Conservation (phyloP, 2,329 filamentous ascomycete genomes). For the Samsoniella hepiali region DNA sequence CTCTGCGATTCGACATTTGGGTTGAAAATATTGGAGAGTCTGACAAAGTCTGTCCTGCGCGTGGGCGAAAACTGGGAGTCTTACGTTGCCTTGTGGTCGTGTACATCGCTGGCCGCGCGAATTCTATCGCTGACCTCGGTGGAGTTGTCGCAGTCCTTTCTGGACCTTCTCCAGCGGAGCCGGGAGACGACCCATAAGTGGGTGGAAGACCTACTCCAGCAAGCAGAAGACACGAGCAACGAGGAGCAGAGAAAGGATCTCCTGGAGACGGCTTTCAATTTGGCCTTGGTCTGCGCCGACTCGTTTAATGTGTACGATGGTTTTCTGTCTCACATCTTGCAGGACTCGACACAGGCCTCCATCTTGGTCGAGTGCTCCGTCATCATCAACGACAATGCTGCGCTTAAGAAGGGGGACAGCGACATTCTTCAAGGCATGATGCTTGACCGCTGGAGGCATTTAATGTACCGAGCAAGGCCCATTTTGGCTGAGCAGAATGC, state of each 20-base stretch:
- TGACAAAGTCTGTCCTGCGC: neutral
- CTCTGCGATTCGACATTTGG: constrained; percentile 35
- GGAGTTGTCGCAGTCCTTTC: neutral
- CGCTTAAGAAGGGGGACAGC: neutral
- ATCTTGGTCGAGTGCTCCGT: neutral
- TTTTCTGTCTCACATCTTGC: neutral
- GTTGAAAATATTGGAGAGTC: neutral
- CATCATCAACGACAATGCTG: neutral
- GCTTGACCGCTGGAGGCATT: neutral
- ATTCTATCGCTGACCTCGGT: neutral
- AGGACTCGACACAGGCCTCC: neutral
- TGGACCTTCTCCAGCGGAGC: neutral
- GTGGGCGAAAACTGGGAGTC: neutral
- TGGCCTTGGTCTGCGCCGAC: neutral
- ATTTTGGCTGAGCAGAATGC: neutral
- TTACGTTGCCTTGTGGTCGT: neutral
- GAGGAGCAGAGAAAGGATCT: neutral
- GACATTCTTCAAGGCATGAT: neutral
- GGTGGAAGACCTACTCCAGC: neutral
- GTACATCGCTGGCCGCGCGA: neutral
- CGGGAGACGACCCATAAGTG: neutral
- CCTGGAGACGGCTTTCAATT: neutral
- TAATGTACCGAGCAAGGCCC: neutral
- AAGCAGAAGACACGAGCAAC: neutral
- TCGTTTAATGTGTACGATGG: neutral